Conservation (phyloP, 73 alveolate genomes). For the Blepharisma stoltei region DNA sequence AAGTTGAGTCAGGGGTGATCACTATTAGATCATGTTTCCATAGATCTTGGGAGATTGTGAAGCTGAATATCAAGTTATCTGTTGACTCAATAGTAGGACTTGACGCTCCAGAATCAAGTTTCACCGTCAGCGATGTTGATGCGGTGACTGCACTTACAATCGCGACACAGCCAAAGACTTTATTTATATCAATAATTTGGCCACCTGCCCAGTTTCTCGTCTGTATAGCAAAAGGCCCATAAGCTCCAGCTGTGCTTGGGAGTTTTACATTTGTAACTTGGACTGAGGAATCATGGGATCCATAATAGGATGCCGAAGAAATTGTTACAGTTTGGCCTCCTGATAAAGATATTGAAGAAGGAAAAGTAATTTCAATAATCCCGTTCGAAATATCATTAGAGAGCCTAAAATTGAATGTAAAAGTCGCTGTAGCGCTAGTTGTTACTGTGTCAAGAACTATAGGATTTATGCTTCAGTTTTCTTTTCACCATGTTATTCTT, state of each 20-base stretch:
- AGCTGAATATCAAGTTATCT: background rate
- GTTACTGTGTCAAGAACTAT: no score
- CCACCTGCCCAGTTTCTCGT: slow-evolving; percentile 6
- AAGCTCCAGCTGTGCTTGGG: slow-evolving; percentile 13
- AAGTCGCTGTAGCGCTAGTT: no score
- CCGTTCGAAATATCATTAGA: no score
- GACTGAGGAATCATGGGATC: no score
- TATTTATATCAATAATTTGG: slow-evolving; percentile 6
- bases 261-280: background rate
- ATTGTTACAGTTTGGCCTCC: no score
- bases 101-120: no score
- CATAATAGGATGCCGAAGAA: no score
- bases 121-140: background rate
- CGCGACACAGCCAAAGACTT: background rate
- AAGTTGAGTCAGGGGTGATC: background rate
- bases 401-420: no score
- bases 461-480: no score
- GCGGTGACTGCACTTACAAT: background rate
- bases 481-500: no score
- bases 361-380: no score
- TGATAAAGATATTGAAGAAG: no score
- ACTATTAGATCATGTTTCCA: background rate
- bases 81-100: background rate
- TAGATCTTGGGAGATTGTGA: slow-evolving; percentile 4
- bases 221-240: slow-evolving; percentile 11